Evolutionary conservation across 1,139 yeast species (phyloP).

Genomic region (Yamadazyma triangularis): DNA sequence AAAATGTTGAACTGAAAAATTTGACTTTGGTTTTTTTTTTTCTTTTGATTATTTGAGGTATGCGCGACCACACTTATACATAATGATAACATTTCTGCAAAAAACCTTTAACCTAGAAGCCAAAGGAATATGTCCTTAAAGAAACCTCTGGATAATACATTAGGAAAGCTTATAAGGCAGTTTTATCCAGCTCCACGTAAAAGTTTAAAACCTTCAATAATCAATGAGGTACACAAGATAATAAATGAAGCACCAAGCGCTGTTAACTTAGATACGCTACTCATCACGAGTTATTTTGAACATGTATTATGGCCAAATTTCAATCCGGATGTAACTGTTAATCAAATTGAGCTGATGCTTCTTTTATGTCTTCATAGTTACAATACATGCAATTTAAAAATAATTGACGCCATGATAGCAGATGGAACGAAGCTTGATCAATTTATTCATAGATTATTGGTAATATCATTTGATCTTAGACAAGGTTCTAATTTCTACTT

Average conservation of each 20-base stretch:
- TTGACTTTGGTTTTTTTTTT: too few species aligned
- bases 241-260: conserved; percentile 6
- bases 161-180: conserved; percentile 1
- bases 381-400: background rate
- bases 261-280: conserved; percentile 12
- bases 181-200: background rate
- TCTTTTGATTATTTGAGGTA: background rate
- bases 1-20: too few species aligned
- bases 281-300: conserved; percentile 19
- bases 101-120: too few species aligned
- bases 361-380: background rate
- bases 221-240: conserved; percentile 19
- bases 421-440: conserved; percentile 2
- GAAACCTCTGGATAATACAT: background rate
- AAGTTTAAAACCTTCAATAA: conserved; percentile 10
- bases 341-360: conserved; percentile 35
- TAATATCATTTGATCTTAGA: conserved; percentile 9
- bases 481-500: conserved; percentile 7
- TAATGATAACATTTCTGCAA: too few species aligned
- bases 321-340: conserved; percentile 30
- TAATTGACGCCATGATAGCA: conserved; percentile 3
- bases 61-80: too few species aligned
- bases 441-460: conserved; percentile 8
- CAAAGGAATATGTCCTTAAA: background rate
- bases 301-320: conserved; percentile 38